Evolutionary conservation across 2,329 filamentous ascomycete species (phyloP).

Genomic region (Cytospora paraplurivora): DNA sequence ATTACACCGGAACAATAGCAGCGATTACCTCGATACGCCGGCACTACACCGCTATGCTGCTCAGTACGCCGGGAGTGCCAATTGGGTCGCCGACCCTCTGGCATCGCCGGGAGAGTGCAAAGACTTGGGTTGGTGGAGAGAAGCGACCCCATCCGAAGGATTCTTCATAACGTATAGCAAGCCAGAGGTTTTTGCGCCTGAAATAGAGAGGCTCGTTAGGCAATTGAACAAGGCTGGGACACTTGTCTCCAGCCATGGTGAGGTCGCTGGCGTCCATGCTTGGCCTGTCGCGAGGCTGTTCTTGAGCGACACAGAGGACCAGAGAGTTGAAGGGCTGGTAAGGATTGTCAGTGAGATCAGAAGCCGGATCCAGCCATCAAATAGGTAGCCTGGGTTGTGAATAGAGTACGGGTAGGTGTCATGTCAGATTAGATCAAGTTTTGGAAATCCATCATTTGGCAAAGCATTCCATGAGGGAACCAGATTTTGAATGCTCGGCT

Average conservation of each 20-base stretch:
- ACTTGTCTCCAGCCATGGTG: slow-evolving; percentile 59
- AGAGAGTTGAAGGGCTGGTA: slow-evolving; percentile 55
- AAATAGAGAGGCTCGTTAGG: slow-evolving; percentile 63
- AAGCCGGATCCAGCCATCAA: slow-evolving; percentile 32
- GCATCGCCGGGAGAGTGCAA: slow-evolving; percentile 73
- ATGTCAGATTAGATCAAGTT: slow-evolving; percentile 70
- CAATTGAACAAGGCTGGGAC: slow-evolving; percentile 56
- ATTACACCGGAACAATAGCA: slow-evolving; percentile 67
- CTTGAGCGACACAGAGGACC: slow-evolving; percentile 50
- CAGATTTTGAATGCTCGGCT: slow-evolving; percentile 53
- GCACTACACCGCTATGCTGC: slow-evolving; percentile 70
- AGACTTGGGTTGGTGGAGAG: slow-evolving; percentile 66
- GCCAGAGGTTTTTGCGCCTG: slow-evolving; percentile 76
- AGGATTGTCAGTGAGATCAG: slow-evolving; percentile 44
- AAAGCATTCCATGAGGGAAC: slow-evolving; percentile 45
- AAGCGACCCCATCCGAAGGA: slow-evolving; percentile 66
- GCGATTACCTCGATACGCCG: slow-evolving; percentile 72
- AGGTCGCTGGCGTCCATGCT: slow-evolving; percentile 72
- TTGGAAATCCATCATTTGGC: slow-evolving; percentile 33
- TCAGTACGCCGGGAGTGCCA: slow-evolving; percentile 63
- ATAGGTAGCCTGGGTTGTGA: slow-evolving; percentile 34
- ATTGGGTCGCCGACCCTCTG: slow-evolving; percentile 53
- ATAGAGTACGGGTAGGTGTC: slow-evolving; percentile 30
- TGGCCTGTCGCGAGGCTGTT: slow-evolving; percentile 77
- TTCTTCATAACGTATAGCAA: slow-evolving; percentile 72